Conservation (phyloP, 345 rosid genomes). For the Lumnitzera littorea region DNA sequence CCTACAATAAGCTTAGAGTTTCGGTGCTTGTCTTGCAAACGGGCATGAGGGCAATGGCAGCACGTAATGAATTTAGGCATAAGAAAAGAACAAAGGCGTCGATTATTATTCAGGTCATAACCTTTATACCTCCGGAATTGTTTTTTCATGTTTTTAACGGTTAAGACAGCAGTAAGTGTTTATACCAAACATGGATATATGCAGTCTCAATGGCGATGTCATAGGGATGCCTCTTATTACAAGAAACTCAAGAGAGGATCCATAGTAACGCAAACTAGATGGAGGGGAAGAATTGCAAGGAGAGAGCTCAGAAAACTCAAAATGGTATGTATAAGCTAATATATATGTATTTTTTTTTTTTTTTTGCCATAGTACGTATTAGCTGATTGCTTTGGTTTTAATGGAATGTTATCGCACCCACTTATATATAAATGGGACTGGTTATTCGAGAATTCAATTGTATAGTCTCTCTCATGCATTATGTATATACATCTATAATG, state of each 20-base stretch:
- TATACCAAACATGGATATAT: too few relatives aligned
- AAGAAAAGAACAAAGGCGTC: conserved; percentile 14
- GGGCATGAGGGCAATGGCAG: conserved; percentile 16
- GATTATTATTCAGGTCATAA: conserved; percentile 16
- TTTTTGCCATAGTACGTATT: conserved; percentile 15
- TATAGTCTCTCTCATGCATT: too few relatives aligned
- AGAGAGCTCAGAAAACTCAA: conserved; percentile 35
- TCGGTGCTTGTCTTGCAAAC: conserved; percentile 19
- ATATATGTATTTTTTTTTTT: too few relatives aligned
- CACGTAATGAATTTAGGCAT: conserved; percentile 17
- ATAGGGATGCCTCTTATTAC: conserved; percentile 25
- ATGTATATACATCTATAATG: too few relatives aligned
- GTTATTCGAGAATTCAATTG: too few relatives aligned
- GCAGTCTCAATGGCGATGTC: conserved; percentile 31
- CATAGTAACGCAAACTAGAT: conserved; percentile 26
- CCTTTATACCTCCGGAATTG: background rate
- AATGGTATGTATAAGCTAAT: conserved; percentile 18
- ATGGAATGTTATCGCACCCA: too few relatives aligned
- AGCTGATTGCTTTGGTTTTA: background rate
- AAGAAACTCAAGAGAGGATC: conserved; percentile 23
- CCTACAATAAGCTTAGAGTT: conserved; percentile 10
- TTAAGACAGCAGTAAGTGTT: too few relatives aligned
- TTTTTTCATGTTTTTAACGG: too few relatives aligned
- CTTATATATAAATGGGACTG: too few relatives aligned
- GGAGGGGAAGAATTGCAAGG: conserved; percentile 35